Evolutionary conservation across 257 asterid genomes (phyloP).

Genomic region (Lycium barbarum): DNA sequence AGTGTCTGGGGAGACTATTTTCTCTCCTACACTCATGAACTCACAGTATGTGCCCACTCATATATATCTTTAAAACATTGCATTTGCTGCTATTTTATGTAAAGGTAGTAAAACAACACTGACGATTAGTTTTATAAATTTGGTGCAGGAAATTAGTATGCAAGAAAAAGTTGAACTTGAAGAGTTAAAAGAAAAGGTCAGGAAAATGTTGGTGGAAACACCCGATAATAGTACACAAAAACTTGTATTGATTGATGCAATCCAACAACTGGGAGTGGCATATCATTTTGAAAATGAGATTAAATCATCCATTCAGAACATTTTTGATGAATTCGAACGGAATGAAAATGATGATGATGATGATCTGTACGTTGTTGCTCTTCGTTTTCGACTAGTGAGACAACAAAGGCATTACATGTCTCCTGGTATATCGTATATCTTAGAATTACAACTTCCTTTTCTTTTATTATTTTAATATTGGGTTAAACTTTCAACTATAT

Average conservation of each 20-base stretch:
- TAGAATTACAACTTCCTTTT: too few species aligned
- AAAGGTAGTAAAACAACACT: background rate
- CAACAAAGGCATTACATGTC: conserved; percentile 35
- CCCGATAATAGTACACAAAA: background rate
- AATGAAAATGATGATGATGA: background rate
- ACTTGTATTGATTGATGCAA: conserved; percentile 25
- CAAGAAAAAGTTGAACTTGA: background rate
- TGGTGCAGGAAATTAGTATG: conserved; percentile 15
- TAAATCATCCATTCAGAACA: background rate
- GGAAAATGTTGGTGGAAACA: background rate
- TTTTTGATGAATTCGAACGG: background rate
- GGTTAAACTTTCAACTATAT: too few species aligned
- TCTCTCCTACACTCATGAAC: background rate
- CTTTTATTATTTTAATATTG: too few species aligned
- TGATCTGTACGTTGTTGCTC: conserved; percentile 25
- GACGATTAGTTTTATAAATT: background rate
- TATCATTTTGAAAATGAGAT: conserved; percentile 35
- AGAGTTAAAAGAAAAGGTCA: background rate
- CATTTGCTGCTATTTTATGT: background rate
- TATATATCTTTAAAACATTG: background rate
- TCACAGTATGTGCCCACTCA: background rate
- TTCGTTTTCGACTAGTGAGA: conserved; percentile 35
- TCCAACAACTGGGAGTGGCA: conserved; percentile 34
- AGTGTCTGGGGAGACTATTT: background rate
- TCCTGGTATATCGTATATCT: conserved; percentile 20